Evolutionary conservation across 2,329 filamentous ascomycete species (phyloP).

Genomic region (Apiospora phragmitis): DNA sequence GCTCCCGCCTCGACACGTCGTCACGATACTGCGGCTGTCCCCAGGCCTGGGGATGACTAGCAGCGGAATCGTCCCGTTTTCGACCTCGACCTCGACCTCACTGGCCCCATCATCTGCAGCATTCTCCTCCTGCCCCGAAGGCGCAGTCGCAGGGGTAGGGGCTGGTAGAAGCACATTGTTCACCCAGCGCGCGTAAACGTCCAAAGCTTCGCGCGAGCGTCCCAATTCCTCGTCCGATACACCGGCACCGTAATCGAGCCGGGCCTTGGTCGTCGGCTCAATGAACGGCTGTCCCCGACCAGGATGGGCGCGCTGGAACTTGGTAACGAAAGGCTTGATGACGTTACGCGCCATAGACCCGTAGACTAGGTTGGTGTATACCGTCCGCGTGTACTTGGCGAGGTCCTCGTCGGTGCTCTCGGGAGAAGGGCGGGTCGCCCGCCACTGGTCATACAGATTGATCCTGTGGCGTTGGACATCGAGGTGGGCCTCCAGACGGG

Average conservation of each 20-base stretch:
- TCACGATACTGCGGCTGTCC: constrained; percentile 20
- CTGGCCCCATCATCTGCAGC: not conserved
- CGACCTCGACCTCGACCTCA: not conserved
- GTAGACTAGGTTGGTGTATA: constrained; percentile 22
- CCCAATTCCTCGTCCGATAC: constrained; percentile 11
- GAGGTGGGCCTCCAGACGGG: constrained; percentile 15
- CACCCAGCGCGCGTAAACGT: constrained; percentile 17
- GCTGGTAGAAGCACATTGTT: constrained; percentile 17
- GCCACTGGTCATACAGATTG: constrained; percentile 19
- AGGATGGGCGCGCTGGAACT: constrained; percentile 12
- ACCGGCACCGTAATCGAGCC: constrained; percentile 18
- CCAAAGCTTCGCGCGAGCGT: constrained; percentile 4
- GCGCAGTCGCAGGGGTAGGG: not conserved
- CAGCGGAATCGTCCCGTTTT: constrained; percentile 13
- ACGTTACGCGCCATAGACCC: constrained; percentile 10
- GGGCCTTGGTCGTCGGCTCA: constrained; percentile 16
- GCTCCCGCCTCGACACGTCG: constrained; percentile 10
- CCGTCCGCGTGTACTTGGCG: constrained; percentile 13
- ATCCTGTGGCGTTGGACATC: constrained; percentile 15
- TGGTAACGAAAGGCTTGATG: constrained; percentile 15
- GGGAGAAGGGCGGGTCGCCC: constrained; percentile 15
- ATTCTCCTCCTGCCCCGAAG: not conserved
- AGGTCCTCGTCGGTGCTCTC: constrained; percentile 12
- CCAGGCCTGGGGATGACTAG: constrained; percentile 20
- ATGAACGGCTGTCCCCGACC: constrained; percentile 16